These are phyloP conservation scores for Metschnikowia arizonensis DNA, from an alignment of 805 yeast genomes.

Conservation along the genomic window DNA sequence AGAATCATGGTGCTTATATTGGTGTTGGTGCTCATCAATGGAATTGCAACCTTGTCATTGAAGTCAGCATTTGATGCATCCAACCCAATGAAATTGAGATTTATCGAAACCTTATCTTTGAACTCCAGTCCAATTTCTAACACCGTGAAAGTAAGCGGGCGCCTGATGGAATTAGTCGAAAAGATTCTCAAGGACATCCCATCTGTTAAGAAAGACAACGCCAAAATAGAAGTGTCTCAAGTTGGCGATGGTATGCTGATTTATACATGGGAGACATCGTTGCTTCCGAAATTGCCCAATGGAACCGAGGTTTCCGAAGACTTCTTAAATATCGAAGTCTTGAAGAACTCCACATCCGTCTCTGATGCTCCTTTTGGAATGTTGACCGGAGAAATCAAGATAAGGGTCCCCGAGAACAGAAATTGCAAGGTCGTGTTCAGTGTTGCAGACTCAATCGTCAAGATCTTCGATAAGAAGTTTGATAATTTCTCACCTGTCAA, in stretches of 20 bases:
- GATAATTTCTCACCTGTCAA: slow-evolving; percentile 55
- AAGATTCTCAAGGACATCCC: slow-evolving; percentile 60
- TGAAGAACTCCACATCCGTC: slow-evolving; percentile 45
- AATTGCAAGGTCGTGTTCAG: slow-evolving; percentile 61
- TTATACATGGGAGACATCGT: slow-evolving; percentile 49
- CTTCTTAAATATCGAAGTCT: slow-evolving; percentile 48
- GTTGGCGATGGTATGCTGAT: slow-evolving; percentile 45
- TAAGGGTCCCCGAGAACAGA: slow-evolving; percentile 59
- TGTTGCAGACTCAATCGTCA: slow-evolving; percentile 39
- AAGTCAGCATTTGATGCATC: slow-evolving; percentile 55
- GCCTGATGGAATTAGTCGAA: slow-evolving; percentile 43
- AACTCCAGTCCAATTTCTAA: slow-evolving; percentile 26
- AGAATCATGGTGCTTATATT: slow-evolving; percentile 41
- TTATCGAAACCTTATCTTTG: slow-evolving; percentile 58
- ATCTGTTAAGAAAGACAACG: slow-evolving; percentile 42
- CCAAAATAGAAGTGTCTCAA: slow-evolving; percentile 31
- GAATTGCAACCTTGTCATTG: slow-evolving; percentile 35
- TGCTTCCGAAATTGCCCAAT: slow-evolving; percentile 39
- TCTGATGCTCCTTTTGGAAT: slow-evolving; percentile 57
- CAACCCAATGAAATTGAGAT: slow-evolving; percentile 69
- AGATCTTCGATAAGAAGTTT: slow-evolving; percentile 12
- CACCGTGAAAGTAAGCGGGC: slow-evolving; percentile 46
- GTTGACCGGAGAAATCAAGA: slow-evolving; percentile 55
- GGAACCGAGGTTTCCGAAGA: slow-evolving; percentile 35
- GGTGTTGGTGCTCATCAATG: slow-evolving; percentile 30